Percentiles rank a stretch among this genome's conserved stretches.
Conservation (phyloP, 2,329 filamentous ascomycete genomes). For the Sporothrix inflata region DNA sequence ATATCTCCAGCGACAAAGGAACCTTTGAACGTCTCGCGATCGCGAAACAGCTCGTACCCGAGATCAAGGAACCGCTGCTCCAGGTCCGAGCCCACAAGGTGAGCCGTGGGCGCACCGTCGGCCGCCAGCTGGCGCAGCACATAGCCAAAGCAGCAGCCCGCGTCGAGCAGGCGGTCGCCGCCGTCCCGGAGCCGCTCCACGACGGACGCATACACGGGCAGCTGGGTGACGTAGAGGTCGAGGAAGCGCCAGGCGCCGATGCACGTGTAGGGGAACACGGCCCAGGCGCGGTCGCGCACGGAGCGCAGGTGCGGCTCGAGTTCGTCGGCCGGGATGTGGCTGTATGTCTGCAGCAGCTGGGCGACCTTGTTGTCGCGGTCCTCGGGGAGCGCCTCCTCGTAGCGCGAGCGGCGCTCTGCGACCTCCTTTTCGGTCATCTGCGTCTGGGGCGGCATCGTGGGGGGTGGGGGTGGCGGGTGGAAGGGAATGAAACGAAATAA, state of each 20-base stretch:
- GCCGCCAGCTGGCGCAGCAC: constrained; percentile 48
- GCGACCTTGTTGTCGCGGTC: constrained; percentile 32
- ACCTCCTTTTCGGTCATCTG: constrained; percentile 2
- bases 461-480: too few relatives aligned
- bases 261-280: constrained; percentile 45
- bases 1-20: constrained; percentile 38
- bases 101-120: constrained; percentile 45
- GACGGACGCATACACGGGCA: constrained; percentile 40
- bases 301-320: constrained; percentile 35
- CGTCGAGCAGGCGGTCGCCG: constrained; percentile 43
- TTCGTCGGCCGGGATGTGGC: constrained; percentile 34
- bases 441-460: background rate
- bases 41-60: constrained; percentile 43
- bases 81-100: constrained; percentile 47
- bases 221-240: constrained; percentile 41
- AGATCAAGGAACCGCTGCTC: constrained; percentile 41
- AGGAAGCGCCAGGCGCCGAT: constrained; percentile 48
- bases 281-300: constrained; percentile 41
- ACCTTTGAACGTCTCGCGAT: constrained; percentile 35
- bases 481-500: too few relatives aligned
- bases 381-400: constrained; percentile 28
- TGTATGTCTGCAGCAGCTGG: constrained; percentile 36
- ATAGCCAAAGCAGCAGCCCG: constrained; percentile 51
- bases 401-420: constrained; percentile 15
- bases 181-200: constrained; percentile 37